Conservation (phyloP, 2,329 filamentous ascomycete species). For the Ascochyta lentis region DNA sequence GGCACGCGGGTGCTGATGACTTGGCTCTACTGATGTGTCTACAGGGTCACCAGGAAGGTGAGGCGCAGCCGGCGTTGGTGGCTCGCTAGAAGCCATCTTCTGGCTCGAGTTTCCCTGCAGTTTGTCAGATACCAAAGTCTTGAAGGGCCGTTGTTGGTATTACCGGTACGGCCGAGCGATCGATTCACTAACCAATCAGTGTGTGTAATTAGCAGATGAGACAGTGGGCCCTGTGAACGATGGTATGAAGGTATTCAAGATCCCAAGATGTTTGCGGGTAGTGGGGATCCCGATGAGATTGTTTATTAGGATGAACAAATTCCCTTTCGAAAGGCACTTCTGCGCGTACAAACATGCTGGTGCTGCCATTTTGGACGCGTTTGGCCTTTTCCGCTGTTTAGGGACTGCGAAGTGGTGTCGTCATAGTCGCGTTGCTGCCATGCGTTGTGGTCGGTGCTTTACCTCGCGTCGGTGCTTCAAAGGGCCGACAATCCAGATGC, state of each 20-base stretch:
- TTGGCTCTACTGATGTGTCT: slow-evolving; percentile 41
- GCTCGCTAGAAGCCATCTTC: slow-evolving; percentile 39
- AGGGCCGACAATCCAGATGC: slow-evolving; percentile 17
- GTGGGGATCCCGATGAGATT: not conserved
- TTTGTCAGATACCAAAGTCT: not conserved
- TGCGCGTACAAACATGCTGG: slow-evolving; percentile 11
- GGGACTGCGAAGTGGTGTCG: slow-evolving; percentile 28
- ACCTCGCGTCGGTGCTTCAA: slow-evolving; percentile 21
- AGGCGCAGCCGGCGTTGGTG: slow-evolving; percentile 40
- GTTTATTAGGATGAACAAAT: slow-evolving; percentile 8
- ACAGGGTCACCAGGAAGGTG: slow-evolving; percentile 47
- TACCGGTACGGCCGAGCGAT: not conserved
- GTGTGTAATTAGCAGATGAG: not conserved
- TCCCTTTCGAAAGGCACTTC: not conserved
- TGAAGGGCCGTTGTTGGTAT: not conserved
- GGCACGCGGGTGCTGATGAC: slow-evolving; percentile 33
- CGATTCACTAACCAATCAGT: not conserved
- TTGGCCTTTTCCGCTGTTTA: not conserved
- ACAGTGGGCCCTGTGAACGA: not conserved
- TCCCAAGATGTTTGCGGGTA: not conserved
- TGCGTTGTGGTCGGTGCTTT: slow-evolving; percentile 14
- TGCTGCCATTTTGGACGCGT: slow-evolving; percentile 22
- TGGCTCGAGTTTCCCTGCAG: slow-evolving; percentile 4
- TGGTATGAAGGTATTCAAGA: not conserved
- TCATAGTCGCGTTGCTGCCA: slow-evolving; percentile 18